Base-by-base conservation (phyloP, 2,329 filamentous ascomycete genomes). In the Eutypella sp. region DNA sequence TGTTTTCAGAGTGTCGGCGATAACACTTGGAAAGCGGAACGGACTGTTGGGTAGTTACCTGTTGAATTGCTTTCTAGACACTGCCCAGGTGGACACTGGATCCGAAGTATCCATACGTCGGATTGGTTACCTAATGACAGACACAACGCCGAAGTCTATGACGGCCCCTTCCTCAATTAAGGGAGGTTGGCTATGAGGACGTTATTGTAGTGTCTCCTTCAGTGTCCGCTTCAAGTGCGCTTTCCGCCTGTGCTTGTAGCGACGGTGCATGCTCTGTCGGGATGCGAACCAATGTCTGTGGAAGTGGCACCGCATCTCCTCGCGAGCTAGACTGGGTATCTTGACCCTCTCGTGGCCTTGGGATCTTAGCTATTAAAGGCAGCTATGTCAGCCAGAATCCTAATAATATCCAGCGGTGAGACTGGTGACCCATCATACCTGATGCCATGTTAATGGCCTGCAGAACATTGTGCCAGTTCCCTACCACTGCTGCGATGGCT, bases 401-500 rank as follows among this genome's bases (percentile, higher is more conserved):
- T 18, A 27, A 18, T 20, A 23, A 9, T n/a, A 31, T 10, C 31
- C 42, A 43, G n/a, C 15, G 49, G 42, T 50, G 7, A 33, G 36
- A 36, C 19, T 20, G 15, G 40, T 23, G 22, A 19, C 10, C 27
- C 18, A 47, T 31, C 81, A 60, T 75, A 91, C 87, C 78, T 49
- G 86, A 91, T 50, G 89, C 89, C 86, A 93, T 91, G 60, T 86
- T 86, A 60, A 95, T 91, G 36, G 87, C 87, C 53, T 85, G 77
- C 49, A 95, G 75, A 53, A 95, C 88, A 57, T 89, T 91, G 65
- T 91, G 85, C 89, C 89, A 95, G 64, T 93, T 95, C 44, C 84
- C 80, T 62, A 95, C 73, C 19, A 95, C 88, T n/a, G 84, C 79
- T 33, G 89, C 88, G 58, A 95, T 89, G 49, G 86, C 87, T 89